phyloP scores from a whole-genome alignment of 2,329 filamentous ascomycete genomes.

The Penicillium sp. region DNA sequence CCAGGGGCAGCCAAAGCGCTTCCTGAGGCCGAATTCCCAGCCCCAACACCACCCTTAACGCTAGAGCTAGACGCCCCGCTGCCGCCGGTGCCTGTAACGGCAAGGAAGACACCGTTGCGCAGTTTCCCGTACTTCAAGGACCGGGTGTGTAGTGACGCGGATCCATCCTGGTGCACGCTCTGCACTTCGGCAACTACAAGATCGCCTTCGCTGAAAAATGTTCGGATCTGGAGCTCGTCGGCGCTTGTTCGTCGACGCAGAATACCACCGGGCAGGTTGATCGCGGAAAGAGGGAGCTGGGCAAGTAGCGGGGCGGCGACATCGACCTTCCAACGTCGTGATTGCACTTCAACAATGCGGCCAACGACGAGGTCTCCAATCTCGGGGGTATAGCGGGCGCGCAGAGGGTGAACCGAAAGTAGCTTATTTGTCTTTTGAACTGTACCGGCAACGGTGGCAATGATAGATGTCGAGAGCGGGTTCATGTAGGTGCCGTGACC shows the following conservation, averaged over 20 bases:
- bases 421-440: constrained; percentile 95
- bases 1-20: constrained; percentile 62
- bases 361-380: constrained; percentile 95
- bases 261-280: constrained; percentile 93
- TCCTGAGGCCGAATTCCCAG: constrained; percentile 51
- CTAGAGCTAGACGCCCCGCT: constrained; percentile 49
- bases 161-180: constrained; percentile 79
- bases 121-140: constrained; percentile 93
- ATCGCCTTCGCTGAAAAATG: constrained; percentile 96
- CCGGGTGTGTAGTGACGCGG: constrained; percentile 83
- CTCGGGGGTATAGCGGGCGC: constrained; percentile 90
- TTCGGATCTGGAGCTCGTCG: constrained; percentile 93
- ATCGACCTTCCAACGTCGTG: constrained; percentile 90
- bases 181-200: constrained; percentile 94
- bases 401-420: constrained; percentile 83
- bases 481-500: constrained; percentile 88
- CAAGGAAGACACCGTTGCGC: constrained; percentile 85
- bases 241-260: constrained; percentile 87
- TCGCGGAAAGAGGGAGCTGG: constrained; percentile 77
- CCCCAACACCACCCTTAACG: constrained; percentile 32
- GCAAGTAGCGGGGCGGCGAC: constrained; percentile 85
- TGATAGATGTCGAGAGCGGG: constrained; percentile 63
- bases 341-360: constrained; percentile 91
- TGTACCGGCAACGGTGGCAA: constrained; percentile 85
- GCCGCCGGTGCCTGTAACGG: constrained; percentile 76